Percentiles rank a stretch among this genome's conserved stretches.
phyloP scores from a whole-genome alignment of 2,329 filamentous ascomycete genomes.

The Aureobasidium zeae region DNA sequence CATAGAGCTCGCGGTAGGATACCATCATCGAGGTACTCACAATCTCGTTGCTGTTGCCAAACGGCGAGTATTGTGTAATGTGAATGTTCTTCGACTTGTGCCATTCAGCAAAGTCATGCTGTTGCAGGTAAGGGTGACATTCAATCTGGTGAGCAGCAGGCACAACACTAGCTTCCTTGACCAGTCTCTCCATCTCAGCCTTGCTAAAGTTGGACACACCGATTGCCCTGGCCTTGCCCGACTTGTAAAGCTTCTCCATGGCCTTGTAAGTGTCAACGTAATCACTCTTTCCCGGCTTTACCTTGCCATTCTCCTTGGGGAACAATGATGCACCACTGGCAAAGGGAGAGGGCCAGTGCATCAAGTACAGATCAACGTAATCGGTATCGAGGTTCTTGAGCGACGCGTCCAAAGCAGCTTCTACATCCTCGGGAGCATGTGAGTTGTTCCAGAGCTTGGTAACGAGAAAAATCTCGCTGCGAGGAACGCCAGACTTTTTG shows the following conservation, averaged over 20 bases:
- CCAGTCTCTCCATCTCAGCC: conserved; percentile 39
- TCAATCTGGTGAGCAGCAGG: conserved; percentile 39
- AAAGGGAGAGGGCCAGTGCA: conserved; percentile 56
- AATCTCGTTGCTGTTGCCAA: conserved; percentile 29
- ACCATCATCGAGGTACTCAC: neutral
- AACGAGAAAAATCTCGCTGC: conserved; percentile 56
- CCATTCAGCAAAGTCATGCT: conserved; percentile 40
- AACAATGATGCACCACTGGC: conserved; percentile 41
- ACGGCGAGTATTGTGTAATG: conserved; percentile 46
- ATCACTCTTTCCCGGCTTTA: conserved; percentile 36
- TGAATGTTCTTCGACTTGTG: conserved; percentile 44
- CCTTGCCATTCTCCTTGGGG: conserved; percentile 39
- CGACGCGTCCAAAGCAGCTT: conserved; percentile 47
- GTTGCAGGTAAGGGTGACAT: conserved; percentile 45
- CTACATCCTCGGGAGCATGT: conserved; percentile 53
- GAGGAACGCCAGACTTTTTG: conserved; percentile 53
- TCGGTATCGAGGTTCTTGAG: conserved; percentile 54
- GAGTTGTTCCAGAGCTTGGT: conserved; percentile 58
- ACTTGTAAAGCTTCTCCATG: conserved; percentile 26
- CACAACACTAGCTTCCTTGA: conserved; percentile 35
- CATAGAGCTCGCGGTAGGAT: neutral
- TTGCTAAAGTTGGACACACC: conserved; percentile 46
- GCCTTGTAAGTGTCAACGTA: conserved; percentile 46
- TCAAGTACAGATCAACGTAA: conserved; percentile 61
- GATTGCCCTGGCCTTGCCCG: conserved; percentile 39